Base-by-base conservation (phyloP, 768 basidiomycete species). In the Neoboletus brunneissimus region DNA sequence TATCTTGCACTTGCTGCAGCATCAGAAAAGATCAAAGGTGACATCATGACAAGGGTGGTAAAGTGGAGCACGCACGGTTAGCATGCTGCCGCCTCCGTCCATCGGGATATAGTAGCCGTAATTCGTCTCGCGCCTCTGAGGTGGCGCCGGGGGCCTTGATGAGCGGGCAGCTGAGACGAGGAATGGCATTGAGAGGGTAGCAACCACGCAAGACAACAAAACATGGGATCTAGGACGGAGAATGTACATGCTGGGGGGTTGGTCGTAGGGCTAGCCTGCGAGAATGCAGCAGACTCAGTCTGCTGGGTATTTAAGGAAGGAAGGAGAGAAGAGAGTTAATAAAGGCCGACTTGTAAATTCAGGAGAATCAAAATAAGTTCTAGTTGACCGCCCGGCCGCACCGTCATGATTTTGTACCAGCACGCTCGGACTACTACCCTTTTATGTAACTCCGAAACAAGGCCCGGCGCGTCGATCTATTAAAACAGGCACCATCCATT, bases 71-170 rank as follows among this genome's bases (percentile, higher is more conserved):
- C 88, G 55, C 62, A 92, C 91, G 20, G 88, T 88, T 4, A 92
- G 72, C 81, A 87, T 81, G 56, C 76, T 79, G 0, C 92, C 92
- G 6, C 88, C 88, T 37, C 67, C 73, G 11, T 71, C 62, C 9
- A 66, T 53, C 1, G 89, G 88, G 57, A 81, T 75, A 59, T 80
- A 85, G 67, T 79, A 94, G 3, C 89, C 90, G 41, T 59, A 56
- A 29, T 60, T 64, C 10, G 71, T 66, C 25, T 48, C 56, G 35
- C 69, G 65, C 23, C 55, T 64, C 60, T 57, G 62, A 53, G 37
- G 56, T 42, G 57, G 57, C 18, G 42, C 44, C 4, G 58, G 50
- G 2, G 61, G 54, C 1, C n/a, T 13, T 23, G 55, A 42, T 1
- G 37, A 32, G 10, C n/a, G 53, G 5, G 5, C 37, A 12, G 65